Base-by-base conservation (phyloP, 1,139 yeast species). In the Debaryomyces udenii region DNA sequence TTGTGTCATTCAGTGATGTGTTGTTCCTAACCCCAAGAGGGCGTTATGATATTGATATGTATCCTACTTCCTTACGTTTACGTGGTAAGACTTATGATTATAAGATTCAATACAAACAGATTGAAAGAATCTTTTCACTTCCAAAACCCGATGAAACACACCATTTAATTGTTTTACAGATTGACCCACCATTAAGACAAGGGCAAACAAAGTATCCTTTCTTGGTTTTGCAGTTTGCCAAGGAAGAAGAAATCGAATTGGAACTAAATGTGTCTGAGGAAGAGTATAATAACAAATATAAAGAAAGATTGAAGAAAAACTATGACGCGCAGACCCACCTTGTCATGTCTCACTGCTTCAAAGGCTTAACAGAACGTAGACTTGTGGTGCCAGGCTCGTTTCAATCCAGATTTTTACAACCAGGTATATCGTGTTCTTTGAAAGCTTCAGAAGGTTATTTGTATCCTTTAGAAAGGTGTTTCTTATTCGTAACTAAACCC, bases 31-130 rank as follows among this genome's bases (percentile, higher is more conserved):
- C 99, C 1, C 99, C 99, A 54, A 83, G 96, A 77, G 99, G 99
- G 54, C 93, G 99, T 65, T 93, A 91, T 64, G 99, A 94, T 62
- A 86, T 93, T 54, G 98, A 91, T 64, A 86, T 93, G 85, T 93
- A 88, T 66, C 83, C 89, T 33, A 80, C 81, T 20, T 87, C 95
- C 33, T 80, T 94, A 66, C 83, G 99, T 62, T 76, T 93, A 44
- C 83, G 99, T 58, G 99, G 99, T 64, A 93, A 93, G 67, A 93
- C 99, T 3, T 93, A 94, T 66, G 99, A 93, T 64, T 94, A 93
- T 76, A 94, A 93, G 68, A 80, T 94, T 45, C 96, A 88, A 61
- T 93, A 88, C 66, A 78, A 83, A 57, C 95, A 89, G 59, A 85
- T 93, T 50, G 96, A 91, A 64, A 77, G 96, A 57, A 81, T 93